Base-by-base conservation (phyloP, 2,329 filamentous ascomycete genomes). In the Stachybotrys chartarum region DNA sequence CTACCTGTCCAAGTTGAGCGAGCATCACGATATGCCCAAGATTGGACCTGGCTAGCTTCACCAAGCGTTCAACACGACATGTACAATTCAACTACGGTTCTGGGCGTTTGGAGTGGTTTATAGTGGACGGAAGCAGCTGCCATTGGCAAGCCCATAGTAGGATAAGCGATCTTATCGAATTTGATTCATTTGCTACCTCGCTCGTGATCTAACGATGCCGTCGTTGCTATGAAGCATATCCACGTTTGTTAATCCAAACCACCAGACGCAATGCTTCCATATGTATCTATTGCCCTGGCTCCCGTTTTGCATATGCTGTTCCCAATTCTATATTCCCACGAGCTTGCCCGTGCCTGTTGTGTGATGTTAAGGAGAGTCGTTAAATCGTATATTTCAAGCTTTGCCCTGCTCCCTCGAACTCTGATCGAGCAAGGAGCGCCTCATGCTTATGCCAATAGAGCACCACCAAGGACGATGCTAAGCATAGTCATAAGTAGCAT, bases 11-110 rank as follows among this genome's bases (percentile, higher is more conserved):
- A 88, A 86, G 61, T 74, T 99, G 66, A 96, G 90, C 73, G 94
- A 99, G 74, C 94, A 99, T 75, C 93, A 99, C 72, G 94, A 99
- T 70, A 99, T 99, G 92, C 82, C 82, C 63, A 84, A 84, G 75
- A 85, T 85, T 55, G 82, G 82, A 11, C 82, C 82, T 1, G 82
- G 82, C 45, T 85, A 73, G 35, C 14, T 3, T 42, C 35, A 5
- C 14, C 10, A 24, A 24, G 24, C 24, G 24, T 4, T 24, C 2
- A 24, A 24, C 24, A 24, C 24, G 24, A 24, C 24, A 24, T 24
- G 24, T 24, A 24, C 24, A 24, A 24, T 24, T 24, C 24, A 24
- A 24, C 4, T 24, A 24, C 24, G 24, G 4, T 24, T 24, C 24
- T 24, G 24, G 24, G 24, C 24, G 24, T 24, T 24, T 24, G 24